These are phyloP conservation scores for Fusarium torreyae DNA, from an alignment of 2,329 filamentous ascomycete species.

Conservation along the genomic window DNA sequence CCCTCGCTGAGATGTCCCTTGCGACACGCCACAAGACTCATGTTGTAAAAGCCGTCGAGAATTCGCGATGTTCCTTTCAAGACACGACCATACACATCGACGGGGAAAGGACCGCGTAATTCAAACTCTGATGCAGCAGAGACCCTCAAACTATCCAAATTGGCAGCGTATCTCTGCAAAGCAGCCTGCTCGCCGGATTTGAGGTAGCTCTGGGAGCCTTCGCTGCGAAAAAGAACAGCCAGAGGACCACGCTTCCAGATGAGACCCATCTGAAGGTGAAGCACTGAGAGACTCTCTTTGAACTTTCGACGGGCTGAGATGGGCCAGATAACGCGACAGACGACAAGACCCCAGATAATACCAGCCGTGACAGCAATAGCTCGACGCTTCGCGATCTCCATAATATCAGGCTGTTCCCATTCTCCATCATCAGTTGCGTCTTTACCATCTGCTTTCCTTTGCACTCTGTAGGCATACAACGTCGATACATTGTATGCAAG, in stretches of 20 bases:
- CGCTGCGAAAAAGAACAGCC: slow-evolving; percentile 76
- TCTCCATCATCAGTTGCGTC: slow-evolving; percentile 88
- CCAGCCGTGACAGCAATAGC: slow-evolving; percentile 90
- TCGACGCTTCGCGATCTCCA: slow-evolving; percentile 88
- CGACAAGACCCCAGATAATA: slow-evolving; percentile 91
- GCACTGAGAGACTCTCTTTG: slow-evolving; percentile 86
- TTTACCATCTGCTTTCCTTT: slow-evolving; percentile 76
- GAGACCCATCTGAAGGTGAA: slow-evolving; percentile 94
- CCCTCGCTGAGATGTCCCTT: slow-evolving; percentile 82
- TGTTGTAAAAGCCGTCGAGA: slow-evolving; percentile 93
- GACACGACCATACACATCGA: slow-evolving; percentile 79
- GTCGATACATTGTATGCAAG: slow-evolving; percentile 96
- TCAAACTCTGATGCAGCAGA: slow-evolving; percentile 88
- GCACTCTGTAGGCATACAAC: slow-evolving; percentile 92
- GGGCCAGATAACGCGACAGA: slow-evolving; percentile 92
- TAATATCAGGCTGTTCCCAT: slow-evolving; percentile 84
- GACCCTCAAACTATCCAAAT: slow-evolving; percentile 79
- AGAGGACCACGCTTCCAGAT: slow-evolving; percentile 97
- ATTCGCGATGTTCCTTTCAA: slow-evolving; percentile 85
- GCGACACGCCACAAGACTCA: slow-evolving; percentile 92
- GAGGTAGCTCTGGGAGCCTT: slow-evolving; percentile 78
- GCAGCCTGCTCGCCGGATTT: slow-evolving; percentile 37
- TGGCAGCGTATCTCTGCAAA: slow-evolving; percentile 62
- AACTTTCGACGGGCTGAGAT: slow-evolving; percentile 91
- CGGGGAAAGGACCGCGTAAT: slow-evolving; percentile 87